These are phyloP conservation scores for Acacia pycnantha DNA, from an alignment of 331 rosid species.

Conservation along the genomic window DNA sequence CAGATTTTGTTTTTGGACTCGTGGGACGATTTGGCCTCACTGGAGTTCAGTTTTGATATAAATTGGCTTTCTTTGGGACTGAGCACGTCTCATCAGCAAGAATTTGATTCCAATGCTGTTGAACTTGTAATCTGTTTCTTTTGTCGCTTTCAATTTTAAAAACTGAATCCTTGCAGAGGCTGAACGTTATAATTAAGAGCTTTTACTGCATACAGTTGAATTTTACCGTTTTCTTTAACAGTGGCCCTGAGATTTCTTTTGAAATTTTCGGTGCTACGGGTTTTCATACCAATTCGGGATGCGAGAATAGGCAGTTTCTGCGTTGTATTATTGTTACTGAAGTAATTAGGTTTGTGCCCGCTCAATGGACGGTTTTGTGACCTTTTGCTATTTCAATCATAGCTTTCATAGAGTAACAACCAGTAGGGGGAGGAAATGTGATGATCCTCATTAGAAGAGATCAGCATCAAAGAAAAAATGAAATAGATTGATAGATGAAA, in stretches of 20 bases:
- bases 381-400: slow-evolving; percentile 5
- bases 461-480: background rate
- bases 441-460: background rate
- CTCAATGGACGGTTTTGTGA: background rate
- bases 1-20: background rate
- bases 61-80: background rate
- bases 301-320: slow-evolving; percentile 8
- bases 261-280: background rate
- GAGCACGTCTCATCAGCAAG: background rate
- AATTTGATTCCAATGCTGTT: slow-evolving; percentile 20
- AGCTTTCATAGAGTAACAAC: background rate
- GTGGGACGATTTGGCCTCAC: slow-evolving; percentile 22
- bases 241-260: background rate
- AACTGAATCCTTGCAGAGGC: background rate
- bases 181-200: slow-evolving; percentile 10
- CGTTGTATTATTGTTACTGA: background rate
- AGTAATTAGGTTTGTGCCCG: background rate
- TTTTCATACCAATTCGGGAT: background rate
- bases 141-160: slow-evolving; percentile 3
- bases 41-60: slow-evolving; percentile 20
- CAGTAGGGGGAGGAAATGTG: background rate
- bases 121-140: background rate
- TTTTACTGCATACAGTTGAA: background rate
- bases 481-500: background rate
- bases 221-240: background rate